Base-by-base conservation (phyloP, 257 asterid species). In the Handroanthus guayacan region DNA sequence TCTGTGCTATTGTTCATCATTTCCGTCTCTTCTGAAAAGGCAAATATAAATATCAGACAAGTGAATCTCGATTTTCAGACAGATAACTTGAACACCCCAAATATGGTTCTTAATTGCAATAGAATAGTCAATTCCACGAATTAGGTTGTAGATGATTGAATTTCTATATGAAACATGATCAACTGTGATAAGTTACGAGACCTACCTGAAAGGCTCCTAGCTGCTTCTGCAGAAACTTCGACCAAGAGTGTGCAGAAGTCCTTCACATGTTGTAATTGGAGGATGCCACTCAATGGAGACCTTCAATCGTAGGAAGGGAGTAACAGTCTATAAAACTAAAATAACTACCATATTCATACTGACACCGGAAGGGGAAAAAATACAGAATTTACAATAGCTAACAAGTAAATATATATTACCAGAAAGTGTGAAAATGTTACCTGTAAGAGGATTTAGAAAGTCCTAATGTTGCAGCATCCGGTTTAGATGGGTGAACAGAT, bases 221-320 rank as follows among this genome's bases (percentile, higher is more conserved):
- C 88, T 77, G 90, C 86, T 85, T 85, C 88, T 62, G 76, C 81
- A 47, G 97, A 84, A 74, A 85, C 81, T 73, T 81, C 80, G 38
- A 91, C 89, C 80, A 91, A 81, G 76, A 44, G 80, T 43, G 82
- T 58, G 82, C 96, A 89, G 70, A 92, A 77, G 78, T 87, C 89
- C 78, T 76, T 50, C 82, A 92, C 84, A 54, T 87, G 81, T 60
- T 78, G 85, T 67, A 66, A 50, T 61, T 82, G 90, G 79, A 89
- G 89, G 75, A 87, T 71, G 55, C 89, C 90, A 52, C 82, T 78
- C 65, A 88, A 78, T 67, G 82, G 85, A 81, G 91, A 87, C 86
- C 94, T 88, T 71, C 75, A 80, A 47, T 55, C 36, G 54, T 39
- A 13, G 47, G 50, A 79, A 55, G 18, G 62, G 56, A 66, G 39